Base-by-base conservation (phyloP, 1,284 basidiomycete species). In the Ceratobasidium theobromae region DNA sequence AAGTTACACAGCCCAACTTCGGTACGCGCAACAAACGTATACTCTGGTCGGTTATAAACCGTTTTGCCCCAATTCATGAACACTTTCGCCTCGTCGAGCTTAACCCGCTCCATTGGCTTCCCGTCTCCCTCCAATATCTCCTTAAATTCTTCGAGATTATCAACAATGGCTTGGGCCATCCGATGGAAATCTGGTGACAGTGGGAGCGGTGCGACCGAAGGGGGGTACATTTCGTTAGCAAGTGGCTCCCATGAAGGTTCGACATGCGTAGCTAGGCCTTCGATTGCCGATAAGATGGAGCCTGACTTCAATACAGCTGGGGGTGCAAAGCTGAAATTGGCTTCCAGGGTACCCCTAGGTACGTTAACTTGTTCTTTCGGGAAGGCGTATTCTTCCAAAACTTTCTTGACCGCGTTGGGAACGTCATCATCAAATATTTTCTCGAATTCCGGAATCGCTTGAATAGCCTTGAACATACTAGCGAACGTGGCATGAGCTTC, bases 51-150 rank as follows among this genome's bases (percentile, higher is more conserved):
- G 41, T 67, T 67, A 8, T 45, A 9, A 21, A 69, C 53, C 18
- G 40, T 60, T 9, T 43, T 35, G 5, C 69, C 69, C 69, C 69
- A 70, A 43, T 70, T 70, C 28, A 64, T 21, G 58, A 70, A 70
- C 4, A 32, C 23, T 1, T 53, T 23, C 5, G n/a, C 27, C 4
- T 18, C 45, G 48, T 9, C 9, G 43, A 25, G n/a, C n/a, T n/a
- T n/a, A n/a, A 43, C 38, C 18, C 21, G 27, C 16, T 52, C 23
- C 53, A 52, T 69, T 25, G 25, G 21, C 21, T 48, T 53, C 49
- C 57, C 57, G 23, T 60, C 57, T 14, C 30, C 21, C 18, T 60
- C 57, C n/a, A 9, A 4, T 3, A 60, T 32, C 1, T 49, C 18
- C 2, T 25, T n/a, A 25, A 49, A 49, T 1, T n/a, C 25, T 2